A percentile compares a stretch with the other conserved stretches of the same genome.
Conservation (phyloP, 352 stramenopile species). For the Phytophthora lateralis region DNA sequence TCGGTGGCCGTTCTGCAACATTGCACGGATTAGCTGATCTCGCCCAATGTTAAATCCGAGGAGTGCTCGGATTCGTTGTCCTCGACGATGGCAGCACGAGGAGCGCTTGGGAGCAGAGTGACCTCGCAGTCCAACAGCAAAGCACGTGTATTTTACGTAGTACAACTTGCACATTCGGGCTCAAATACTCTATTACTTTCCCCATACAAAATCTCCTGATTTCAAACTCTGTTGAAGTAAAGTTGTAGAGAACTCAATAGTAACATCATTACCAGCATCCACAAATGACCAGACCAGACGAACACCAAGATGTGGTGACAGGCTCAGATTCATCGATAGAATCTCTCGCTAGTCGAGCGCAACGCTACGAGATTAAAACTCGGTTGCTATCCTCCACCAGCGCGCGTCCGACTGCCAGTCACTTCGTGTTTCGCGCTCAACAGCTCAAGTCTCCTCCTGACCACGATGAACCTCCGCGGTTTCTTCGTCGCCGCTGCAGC, state of each 20-base stretch:
- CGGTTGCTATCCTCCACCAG: not conserved
- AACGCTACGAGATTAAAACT: not conserved
- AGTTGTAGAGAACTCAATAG: not conserved
- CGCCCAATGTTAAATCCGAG: not conserved
- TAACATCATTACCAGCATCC: too few species aligned
- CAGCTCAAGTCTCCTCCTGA: slow-evolving; percentile 1
- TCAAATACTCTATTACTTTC: too few species aligned
- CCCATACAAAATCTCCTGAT: too few species aligned
- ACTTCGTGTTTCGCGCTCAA: slow-evolving; percentile 15
- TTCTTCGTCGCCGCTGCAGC: slow-evolving; percentile 21
- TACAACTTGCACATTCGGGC: too few species aligned
- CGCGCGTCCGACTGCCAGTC: not conserved
- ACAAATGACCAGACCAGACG: not conserved
- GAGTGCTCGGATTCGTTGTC: too few species aligned
- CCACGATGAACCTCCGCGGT: slow-evolving; percentile 18
- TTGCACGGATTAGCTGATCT: not conserved
- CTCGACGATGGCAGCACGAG: not conserved
- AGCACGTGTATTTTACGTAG: too few species aligned
- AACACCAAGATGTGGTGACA: slow-evolving; percentile 11
- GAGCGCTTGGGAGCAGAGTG: not conserved
- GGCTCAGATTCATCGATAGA: not conserved
- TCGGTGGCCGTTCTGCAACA: not conserved
- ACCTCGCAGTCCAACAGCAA: not conserved
- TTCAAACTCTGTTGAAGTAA: not conserved
- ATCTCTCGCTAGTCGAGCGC: slow-evolving; percentile 4